Conservation (phyloP, 331 rosid genomes). For the Dryas integrifolia region DNA sequence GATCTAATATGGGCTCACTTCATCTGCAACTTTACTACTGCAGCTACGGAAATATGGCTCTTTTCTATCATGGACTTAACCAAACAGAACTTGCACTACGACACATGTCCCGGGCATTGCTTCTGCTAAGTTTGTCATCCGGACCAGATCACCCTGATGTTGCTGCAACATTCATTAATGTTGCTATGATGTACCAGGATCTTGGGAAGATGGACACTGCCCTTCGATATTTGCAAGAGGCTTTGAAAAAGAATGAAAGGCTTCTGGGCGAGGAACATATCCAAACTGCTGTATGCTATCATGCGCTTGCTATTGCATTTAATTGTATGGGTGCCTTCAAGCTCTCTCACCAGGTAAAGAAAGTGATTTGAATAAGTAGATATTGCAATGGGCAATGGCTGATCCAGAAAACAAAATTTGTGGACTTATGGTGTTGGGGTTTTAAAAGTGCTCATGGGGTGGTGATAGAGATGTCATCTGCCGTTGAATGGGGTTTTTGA, state of each 20-base stretch:
- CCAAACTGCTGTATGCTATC: constrained; percentile 98
- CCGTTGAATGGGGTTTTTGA: too few relatives aligned
- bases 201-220: constrained; percentile 94
- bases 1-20: constrained; percentile 10
- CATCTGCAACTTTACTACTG: constrained; percentile 24
- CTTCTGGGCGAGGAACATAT: constrained; percentile 97
- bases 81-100: constrained; percentile 92
- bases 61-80: constrained; percentile 90
- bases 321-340: constrained; percentile 96
- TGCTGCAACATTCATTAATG: constrained; percentile 89
- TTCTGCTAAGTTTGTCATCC: constrained; percentile 84
- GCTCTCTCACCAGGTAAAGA: constrained; percentile 86
- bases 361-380: too few relatives aligned
- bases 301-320: constrained; percentile 94
- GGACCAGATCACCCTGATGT: constrained; percentile 99
- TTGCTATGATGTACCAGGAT: constrained; percentile 99
- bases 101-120: constrained; percentile 95
- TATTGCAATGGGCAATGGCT: too few relatives aligned
- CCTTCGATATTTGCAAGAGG: constrained; percentile 98
- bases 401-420: too few relatives aligned
- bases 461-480: too few relatives aligned
- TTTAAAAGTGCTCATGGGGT: too few relatives aligned
- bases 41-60: constrained; percentile 98
- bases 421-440: too few relatives aligned
- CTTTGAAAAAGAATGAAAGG: constrained; percentile 89